phyloP scores from a whole-genome alignment of 2,329 filamentous ascomycete genomes.

The Pseudogymnoascus verrucosus region DNA sequence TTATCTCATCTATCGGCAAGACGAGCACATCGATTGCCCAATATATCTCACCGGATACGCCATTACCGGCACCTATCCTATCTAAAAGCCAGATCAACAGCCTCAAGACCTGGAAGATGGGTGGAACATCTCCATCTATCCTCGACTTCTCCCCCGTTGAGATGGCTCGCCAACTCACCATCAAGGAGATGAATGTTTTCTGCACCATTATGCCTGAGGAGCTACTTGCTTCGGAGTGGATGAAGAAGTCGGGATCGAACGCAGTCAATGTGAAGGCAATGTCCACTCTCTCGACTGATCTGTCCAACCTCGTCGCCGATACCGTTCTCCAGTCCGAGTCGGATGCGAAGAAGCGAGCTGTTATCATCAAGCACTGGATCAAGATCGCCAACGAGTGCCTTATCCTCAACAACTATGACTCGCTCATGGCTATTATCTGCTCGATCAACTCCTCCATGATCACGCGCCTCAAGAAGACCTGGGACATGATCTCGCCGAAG shows the following conservation, averaged over 20 bases:
- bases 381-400: slow-evolving; percentile 84
- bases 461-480: slow-evolving; percentile 77
- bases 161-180: slow-evolving; percentile 81
- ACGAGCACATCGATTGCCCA: slow-evolving; percentile 67
- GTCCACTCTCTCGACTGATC: slow-evolving; percentile 83
- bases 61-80: slow-evolving; percentile 61
- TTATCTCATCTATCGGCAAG: slow-evolving; percentile 82
- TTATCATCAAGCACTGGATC: slow-evolving; percentile 94
- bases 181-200: slow-evolving; percentile 87
- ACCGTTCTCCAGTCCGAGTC: slow-evolving; percentile 73
- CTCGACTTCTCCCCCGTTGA: slow-evolving; percentile 89
- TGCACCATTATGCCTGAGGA: slow-evolving; percentile 89
- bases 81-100: slow-evolving; percentile 68
- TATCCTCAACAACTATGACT: slow-evolving; percentile 91
- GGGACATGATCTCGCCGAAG: slow-evolving; percentile 80
- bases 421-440: slow-evolving; percentile 94
- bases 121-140: slow-evolving; percentile 62
- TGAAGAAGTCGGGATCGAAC: slow-evolving; percentile 71
- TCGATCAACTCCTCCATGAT: slow-evolving; percentile 89
- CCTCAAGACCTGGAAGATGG: slow-evolving; percentile 66
- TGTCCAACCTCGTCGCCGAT: slow-evolving; percentile 88
- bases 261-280: slow-evolving; percentile 90
- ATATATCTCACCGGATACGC: slow-evolving; percentile 62
- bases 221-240: slow-evolving; percentile 86
- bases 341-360: slow-evolving; percentile 85